Percentiles rank a stretch among this genome's conserved stretches.
Conservation (phyloP, 108 stramenopile genomes). For the Conticribra weissflogii region DNA sequence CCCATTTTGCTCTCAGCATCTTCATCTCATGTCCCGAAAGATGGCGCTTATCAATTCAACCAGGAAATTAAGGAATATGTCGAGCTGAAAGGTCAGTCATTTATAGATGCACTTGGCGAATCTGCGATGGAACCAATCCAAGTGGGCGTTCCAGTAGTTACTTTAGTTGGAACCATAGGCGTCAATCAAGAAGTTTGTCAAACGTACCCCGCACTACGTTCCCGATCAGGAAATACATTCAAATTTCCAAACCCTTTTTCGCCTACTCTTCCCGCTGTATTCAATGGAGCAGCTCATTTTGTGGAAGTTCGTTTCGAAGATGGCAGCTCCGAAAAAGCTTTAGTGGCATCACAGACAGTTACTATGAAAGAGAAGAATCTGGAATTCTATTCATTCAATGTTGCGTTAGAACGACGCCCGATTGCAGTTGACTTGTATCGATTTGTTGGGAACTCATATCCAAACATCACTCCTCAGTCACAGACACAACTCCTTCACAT, state of each 20-base stretch:
- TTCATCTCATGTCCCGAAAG: slow-evolving; percentile 1
- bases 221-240: slow-evolving; percentile 11
- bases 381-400: slow-evolving; percentile 16
- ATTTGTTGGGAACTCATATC: slow-evolving; percentile 1
- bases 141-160: slow-evolving; percentile 5
- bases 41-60: slow-evolving; percentile 10
- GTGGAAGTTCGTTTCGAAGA: slow-evolving; percentile 6
- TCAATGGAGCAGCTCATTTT: slow-evolving; percentile 6
- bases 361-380: neutral
- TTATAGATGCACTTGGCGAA: slow-evolving; percentile 1
- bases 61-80: neutral
- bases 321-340: neutral
- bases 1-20: slow-evolving; percentile 11
- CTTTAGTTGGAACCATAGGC: slow-evolving; percentile 10
- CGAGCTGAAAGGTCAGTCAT: neutral
- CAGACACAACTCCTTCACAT: neutral
- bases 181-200: slow-evolving; percentile 1
- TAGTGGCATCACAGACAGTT: slow-evolving; percentile 4
- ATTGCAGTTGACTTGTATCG: slow-evolving; percentile 2
- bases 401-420: slow-evolving; percentile 8
- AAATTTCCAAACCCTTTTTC: slow-evolving; percentile 14
- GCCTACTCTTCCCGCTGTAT: neutral
- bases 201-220: neutral
- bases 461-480: neutral
- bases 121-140: neutral